Conservation (phyloP, 1,284 basidiomycete species). For the Volvariella surrecta region DNA sequence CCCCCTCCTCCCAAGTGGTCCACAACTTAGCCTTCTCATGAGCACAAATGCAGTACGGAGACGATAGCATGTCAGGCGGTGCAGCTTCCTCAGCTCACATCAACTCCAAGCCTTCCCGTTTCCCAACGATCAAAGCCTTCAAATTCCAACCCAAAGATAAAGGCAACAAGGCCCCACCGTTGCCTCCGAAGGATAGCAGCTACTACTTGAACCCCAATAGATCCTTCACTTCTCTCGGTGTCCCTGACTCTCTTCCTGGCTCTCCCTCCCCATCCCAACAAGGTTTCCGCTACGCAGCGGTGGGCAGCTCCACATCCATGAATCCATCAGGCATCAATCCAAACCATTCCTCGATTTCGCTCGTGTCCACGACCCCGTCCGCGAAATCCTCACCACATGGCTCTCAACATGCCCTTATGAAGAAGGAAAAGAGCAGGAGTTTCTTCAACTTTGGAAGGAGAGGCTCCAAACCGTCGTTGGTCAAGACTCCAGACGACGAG, state of each 20-base stretch:
- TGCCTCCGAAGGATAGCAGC: constrained; percentile 53
- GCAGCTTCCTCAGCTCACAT: constrained; percentile 14
- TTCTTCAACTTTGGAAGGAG: constrained; percentile 44
- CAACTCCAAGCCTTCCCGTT: constrained; percentile 33
- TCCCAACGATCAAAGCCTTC: constrained; percentile 56
- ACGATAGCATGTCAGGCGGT: constrained; percentile 12
- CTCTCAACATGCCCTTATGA: neutral
- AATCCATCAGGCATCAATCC: constrained; percentile 19
- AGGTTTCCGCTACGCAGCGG: constrained; percentile 23
- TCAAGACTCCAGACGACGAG: constrained; percentile 16
- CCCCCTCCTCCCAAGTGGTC: too few relatives aligned
- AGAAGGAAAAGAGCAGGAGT: constrained; percentile 27
- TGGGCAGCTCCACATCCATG: too few relatives aligned
- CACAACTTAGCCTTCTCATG: too few relatives aligned
- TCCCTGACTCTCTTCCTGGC: constrained; percentile 31
- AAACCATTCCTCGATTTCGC: constrained; percentile 20
- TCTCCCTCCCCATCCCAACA: constrained; percentile 27
- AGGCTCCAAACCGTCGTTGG: constrained; percentile 22
- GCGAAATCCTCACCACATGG: constrained; percentile 17
- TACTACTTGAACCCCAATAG: constrained; percentile 37
- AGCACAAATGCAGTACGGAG: too few relatives aligned
- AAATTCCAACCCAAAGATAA: constrained; percentile 24
- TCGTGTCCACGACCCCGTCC: constrained; percentile 24
- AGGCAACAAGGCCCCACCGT: constrained; percentile 39
- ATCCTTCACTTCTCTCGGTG: constrained; percentile 41